Evolutionary conservation across 163 green algal species (phyloP), one percentile per base, ranked within the genome.

Genomic region (Picocystis sp.): DNA sequence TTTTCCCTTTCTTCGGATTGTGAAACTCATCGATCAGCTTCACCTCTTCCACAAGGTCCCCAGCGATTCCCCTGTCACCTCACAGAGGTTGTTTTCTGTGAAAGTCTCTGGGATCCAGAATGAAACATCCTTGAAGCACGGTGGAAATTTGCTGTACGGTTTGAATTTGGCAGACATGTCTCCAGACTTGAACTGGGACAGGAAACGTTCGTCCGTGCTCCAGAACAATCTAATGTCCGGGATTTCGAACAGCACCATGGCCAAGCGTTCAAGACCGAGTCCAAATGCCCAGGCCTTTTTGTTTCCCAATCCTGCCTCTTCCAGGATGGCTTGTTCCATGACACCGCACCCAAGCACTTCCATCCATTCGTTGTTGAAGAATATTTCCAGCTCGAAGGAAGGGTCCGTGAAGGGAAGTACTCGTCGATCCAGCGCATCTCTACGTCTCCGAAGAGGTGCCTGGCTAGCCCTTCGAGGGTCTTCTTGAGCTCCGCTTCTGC

Each of bases 41-140:
- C 33, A 97, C 89, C 69, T 93, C 80, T 68, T 99, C 90, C 3
- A 86, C 83, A 25, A 99, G 72, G 67, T 97, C 88, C 1, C 91
- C 91, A 14, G 81, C 86, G 25, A 91, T 73, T 21, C 56, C 67
- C 8, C 29, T 54, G 47, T 76, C 15, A 84, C 54, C 73, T 99
- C 90, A 67, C 86, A 97, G 25, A 98, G 74, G 69, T 98, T 97
- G 77, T 99, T 99, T 71, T 99, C 90, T 2, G 77, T 92, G 70
- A 96, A 97, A 14, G 61, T 45, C 48, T 83, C 68, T 24, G 62
- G 69, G 8, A 93, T 69, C 91, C 91, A 99, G 69, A 99, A 99
- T 22, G 82, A 81, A 23, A 99, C 85, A 65, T 99, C 91, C 76
- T 96, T 96, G 72, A 81, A 94, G 74, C 84, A 94, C 9, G 89